Percentiles rank a stretch among this genome's conserved stretches.
Conservation (phyloP, 1,284 basidiomycete species). For the Sparassis latifolia region DNA sequence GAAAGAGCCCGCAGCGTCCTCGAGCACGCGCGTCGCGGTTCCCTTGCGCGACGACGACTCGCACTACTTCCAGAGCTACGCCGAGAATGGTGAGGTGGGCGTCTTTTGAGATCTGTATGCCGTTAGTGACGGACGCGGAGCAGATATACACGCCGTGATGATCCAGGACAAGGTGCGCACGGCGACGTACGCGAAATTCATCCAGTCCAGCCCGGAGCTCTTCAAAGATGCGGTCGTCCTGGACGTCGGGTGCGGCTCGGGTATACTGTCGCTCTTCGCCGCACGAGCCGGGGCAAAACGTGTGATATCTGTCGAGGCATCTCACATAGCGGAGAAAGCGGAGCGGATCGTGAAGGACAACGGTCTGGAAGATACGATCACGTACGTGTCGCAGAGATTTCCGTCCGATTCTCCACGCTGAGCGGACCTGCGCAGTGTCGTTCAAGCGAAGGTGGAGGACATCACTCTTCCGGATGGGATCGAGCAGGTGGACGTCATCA, state of each 20-base stretch:
- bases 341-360: slow-evolving; percentile 78
- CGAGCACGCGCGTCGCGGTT: slow-evolving; percentile 19
- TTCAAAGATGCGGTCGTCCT: slow-evolving; percentile 87
- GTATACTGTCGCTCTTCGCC: slow-evolving; percentile 90
- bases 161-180: slow-evolving; percentile 89
- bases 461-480: slow-evolving; percentile 65
- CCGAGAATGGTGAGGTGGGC: slow-evolving; percentile 64
- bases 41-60: slow-evolving; percentile 74
- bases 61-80: slow-evolving; percentile 93
- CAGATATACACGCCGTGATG: slow-evolving; percentile 78
- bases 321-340: slow-evolving; percentile 81
- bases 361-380: slow-evolving; percentile 71
- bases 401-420: not conserved
- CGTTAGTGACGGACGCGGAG: not conserved
- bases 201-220: slow-evolving; percentile 77
- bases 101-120: not conserved
- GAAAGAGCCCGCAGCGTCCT: slow-evolving; percentile 28
- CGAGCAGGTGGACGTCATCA: slow-evolving; percentile 84
- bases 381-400: slow-evolving; percentile 34
- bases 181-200: slow-evolving; percentile 88
- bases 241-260: slow-evolving; percentile 93
- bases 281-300: slow-evolving; percentile 88
- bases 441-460: slow-evolving; percentile 86
- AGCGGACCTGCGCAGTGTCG: slow-evolving; percentile 44
- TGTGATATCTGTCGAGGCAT: slow-evolving; percentile 93